Conservation (phyloP, 2,329 filamentous ascomycete genomes). For the Ceratocystis cubensis region DNA sequence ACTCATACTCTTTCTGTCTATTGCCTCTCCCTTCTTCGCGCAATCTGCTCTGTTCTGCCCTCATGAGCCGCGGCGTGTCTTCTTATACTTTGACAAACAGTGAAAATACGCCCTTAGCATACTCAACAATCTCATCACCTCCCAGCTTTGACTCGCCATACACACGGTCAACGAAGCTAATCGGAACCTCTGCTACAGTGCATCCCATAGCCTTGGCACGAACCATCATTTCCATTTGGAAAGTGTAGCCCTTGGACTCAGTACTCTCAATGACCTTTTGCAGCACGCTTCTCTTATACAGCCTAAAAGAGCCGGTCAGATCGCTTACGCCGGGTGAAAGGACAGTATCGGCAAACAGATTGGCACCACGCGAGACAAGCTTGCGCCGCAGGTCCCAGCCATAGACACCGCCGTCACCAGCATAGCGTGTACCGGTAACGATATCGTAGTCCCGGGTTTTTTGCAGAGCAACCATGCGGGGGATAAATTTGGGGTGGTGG, state of each 20-base stretch:
- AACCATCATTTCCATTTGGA: conserved; percentile 99
- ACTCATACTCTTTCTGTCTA: neutral
- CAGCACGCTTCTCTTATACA: conserved; percentile 86
- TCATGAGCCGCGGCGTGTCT: neutral
- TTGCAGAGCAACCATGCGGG: conserved; percentile 79
- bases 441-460: conserved; percentile 75
- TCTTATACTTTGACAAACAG: conserved; percentile 64
- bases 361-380: conserved; percentile 74
- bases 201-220: conserved; percentile 91
- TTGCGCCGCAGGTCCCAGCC: conserved; percentile 94
- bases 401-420: conserved; percentile 75
- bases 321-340: conserved; percentile 89
- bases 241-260: conserved; percentile 93
- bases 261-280: conserved; percentile 83
- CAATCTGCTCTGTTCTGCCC: neutral
- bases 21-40: neutral
- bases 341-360: conserved; percentile 90
- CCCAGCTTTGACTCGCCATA: conserved; percentile 95
- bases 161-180: conserved; percentile 86
- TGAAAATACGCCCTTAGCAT: conserved; percentile 70
- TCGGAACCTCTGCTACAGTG: conserved; percentile 88
- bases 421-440: conserved; percentile 90
- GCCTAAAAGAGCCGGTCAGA: conserved; percentile 81
- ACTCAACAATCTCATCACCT: conserved; percentile 91
- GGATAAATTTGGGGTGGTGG: conserved; percentile 98